Base-by-base conservation (phyloP, 257 asterid species). In the Solanum boliviense region DNA sequence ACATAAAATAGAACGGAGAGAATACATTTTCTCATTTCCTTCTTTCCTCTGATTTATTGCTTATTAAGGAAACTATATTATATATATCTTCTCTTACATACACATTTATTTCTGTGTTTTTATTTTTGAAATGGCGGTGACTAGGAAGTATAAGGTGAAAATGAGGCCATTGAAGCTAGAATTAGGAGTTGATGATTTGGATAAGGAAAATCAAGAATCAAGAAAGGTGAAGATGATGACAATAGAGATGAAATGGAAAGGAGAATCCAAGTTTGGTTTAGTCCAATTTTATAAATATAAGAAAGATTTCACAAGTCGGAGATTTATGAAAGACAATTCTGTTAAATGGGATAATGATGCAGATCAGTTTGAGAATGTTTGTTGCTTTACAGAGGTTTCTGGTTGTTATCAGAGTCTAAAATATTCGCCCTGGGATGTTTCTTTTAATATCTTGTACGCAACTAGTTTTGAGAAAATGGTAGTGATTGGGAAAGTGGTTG, bases 231-330 rank as follows among this genome's bases (percentile, higher is more conserved):
- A 76, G 58, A 13, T 38, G 2, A 52, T 93, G 87, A 92, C 94
- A 41, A 71, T 94, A 48, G 89, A 87, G 81, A 68, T 93, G 20
- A 94, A 92, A 89, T 95, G 98, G 98, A 93, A 91, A 91, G 97
- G 95, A 13, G 95, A 92, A 89, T 90, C 91, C 13, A 93, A 85
- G 90, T 91, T 93, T 29, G 93, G 93, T 13, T 85, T 92, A 79
- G 90, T 89, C 78, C 93, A 93, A n/a, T 92, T 92, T 84, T 89
- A 92, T 39, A 23, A 52, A 34, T 74, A 90, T 82, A 88, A 90
- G 89, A 90, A 41, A 62, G 87, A 32, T 35, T 7, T 6, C 91
- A 90, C 84, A n/a, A 38, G 84, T 76, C 20, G 90, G 31, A 68
- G 95, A 93, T 7, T 27, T 87, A 90, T 88, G 87, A 92, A 52